Evolutionary conservation across 441 rosid species (phyloP), one percentile per base, ranked within the genome.

Genomic region (Brassica hybrid): DNA sequence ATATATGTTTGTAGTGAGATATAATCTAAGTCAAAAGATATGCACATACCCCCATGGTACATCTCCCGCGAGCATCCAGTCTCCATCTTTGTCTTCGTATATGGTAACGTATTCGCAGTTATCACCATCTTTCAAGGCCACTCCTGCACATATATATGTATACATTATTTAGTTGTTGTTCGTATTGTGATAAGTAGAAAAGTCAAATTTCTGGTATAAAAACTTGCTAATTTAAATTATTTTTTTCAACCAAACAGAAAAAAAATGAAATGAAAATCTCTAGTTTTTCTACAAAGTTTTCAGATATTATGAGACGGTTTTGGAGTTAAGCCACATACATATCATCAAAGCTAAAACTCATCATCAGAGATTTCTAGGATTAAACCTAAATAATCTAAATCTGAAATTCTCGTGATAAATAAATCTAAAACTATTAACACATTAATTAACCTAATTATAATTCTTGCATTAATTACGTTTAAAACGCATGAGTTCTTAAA

Each of bases 31-130:
- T 25, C 66, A 14, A 67, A 59, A 8, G 32, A 66, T 19, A 69
- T 63, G 79, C 57, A 65, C 93, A 82, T 86, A 91, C 95, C 85
- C 88, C 98, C 95, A 91, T 0, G 94, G 97, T 18, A 91, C 95
- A 52, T 92, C 96, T 71, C 96, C 97, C 0, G 88, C 91, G 16
- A 93, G 85, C 94, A 90, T 93, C 97, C 97, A 93, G 72, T 93
- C 97, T 70, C 97, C 93, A 65, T 91, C 97, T 61, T 86, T 91
- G 87, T 93, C 98, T 72, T 91, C 95, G 66, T 91, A 93, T 75
- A 91, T 91, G 50, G 92, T 91, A 62, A 88, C 88, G 83, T 83
- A 89, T 16, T 93, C 95, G 68, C 89, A 80, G 48, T 83, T 83
- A 6, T 89, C 93, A 75, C 83, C 89, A 71, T 88, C 93, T 73